phyloP scores from a whole-genome alignment of 257 asterid species.

The Solanum piurae region DNA sequence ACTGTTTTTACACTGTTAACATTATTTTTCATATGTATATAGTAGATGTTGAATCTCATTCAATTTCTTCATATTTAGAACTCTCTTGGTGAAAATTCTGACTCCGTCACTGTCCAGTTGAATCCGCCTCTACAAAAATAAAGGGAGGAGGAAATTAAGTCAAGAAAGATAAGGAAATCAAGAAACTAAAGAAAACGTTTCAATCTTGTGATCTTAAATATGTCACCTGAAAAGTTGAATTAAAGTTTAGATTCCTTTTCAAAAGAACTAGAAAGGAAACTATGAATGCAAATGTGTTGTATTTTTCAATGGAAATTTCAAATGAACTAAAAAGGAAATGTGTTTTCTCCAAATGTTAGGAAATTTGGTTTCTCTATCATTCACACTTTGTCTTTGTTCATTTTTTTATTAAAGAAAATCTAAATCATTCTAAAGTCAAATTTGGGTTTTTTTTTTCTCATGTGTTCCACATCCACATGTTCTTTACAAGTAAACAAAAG shows the following conservation, averaged over 20 bases:
- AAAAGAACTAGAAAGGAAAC: not conserved
- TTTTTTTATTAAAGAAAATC: too few species aligned
- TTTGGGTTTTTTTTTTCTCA: not conserved
- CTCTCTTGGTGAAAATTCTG: not conserved
- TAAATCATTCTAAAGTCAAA: not conserved
- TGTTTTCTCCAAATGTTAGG: not conserved
- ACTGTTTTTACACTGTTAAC: too few species aligned
- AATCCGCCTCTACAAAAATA: not conserved
- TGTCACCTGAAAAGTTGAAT: not conserved
- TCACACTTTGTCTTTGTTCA: not conserved
- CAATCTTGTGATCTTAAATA: too few species aligned
- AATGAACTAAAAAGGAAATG: not conserved
- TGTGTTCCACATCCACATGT: not conserved
- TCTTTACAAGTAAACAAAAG: not conserved
- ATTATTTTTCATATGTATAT: too few species aligned
- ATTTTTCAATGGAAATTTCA: not conserved
- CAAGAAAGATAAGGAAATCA: not conserved
- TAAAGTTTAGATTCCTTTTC: too few species aligned
- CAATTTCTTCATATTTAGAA: not conserved
- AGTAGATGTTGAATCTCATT: not conserved
- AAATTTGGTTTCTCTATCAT: not conserved
- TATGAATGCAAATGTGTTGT: not conserved
- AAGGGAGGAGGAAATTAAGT: not conserved
- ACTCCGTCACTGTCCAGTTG: not conserved
- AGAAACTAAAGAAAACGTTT: too few species aligned